Percentiles rank a stretch among this genome's conserved stretches.
Conservation (phyloP, 139 green algal genomes). For the Coelastrella sp. region DNA sequence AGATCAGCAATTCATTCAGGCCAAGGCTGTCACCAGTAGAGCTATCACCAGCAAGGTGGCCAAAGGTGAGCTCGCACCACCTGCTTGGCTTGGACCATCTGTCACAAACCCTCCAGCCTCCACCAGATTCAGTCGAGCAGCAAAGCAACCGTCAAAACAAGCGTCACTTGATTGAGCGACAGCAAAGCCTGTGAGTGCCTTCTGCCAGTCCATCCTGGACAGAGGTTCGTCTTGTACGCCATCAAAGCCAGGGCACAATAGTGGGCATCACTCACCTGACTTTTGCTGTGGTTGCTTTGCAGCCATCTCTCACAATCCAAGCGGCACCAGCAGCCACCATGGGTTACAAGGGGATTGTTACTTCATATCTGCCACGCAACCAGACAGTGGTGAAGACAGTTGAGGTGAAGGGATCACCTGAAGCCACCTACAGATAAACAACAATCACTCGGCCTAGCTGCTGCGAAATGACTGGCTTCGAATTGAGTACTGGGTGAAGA, state of each 20-base stretch:
- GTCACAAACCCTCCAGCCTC: neutral
- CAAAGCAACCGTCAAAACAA: no score
- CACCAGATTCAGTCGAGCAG: no score
- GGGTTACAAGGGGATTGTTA: conserved; percentile 77
- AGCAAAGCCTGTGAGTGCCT: no score
- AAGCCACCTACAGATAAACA: neutral
- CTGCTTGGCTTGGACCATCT: neutral
- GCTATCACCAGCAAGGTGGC: conserved; percentile 47
- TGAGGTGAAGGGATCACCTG: conserved; percentile 41
- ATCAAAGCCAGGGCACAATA: no score
- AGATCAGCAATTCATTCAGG: conserved; percentile 31
- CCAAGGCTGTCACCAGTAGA: neutral
- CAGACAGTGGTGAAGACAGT: conserved; percentile 63
- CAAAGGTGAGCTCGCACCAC: conserved; percentile 26
- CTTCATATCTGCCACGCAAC: conserved; percentile 68
- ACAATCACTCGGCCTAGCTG: no score
- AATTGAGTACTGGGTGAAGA: no score
- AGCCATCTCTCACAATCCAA: neutral
- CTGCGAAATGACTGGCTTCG: no score
- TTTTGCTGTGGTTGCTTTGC: neutral
- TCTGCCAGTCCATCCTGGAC: no score
- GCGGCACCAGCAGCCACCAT: conserved; percentile 49
- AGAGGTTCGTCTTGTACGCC: no score
- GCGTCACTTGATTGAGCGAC: no score
- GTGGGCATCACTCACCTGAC: no score